Evolutionary conservation across 2,329 filamentous ascomycete genomes (phyloP).

Genomic region (Colletotrichum spinosum): DNA sequence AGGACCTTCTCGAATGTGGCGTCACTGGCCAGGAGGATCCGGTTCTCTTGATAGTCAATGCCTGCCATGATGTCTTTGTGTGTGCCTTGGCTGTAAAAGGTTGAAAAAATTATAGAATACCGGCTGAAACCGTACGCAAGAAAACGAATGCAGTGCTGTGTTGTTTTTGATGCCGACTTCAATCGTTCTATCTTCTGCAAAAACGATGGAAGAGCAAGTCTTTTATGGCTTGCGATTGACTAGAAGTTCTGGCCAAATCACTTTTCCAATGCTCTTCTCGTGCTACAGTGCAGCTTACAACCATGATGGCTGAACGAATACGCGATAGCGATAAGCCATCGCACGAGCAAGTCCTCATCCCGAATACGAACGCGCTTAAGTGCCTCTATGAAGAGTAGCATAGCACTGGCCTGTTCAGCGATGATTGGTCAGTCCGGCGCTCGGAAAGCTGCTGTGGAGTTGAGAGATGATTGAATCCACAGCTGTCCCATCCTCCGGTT

Average conservation of each 20-base stretch:
- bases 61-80: constrained; percentile 2
- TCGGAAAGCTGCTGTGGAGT: background rate
- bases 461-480: background rate
- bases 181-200: no score
- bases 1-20: constrained; percentile 82
- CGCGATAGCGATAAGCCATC: constrained; percentile 3
- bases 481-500: background rate
- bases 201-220: no score
- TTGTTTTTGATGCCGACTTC: no score
- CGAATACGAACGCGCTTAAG: constrained; percentile 32
- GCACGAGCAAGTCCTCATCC: background rate
- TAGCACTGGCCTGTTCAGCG: no score
- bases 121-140: no score
- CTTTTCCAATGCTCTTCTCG: no score
- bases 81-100: background rate
- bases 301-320: constrained; percentile 16
- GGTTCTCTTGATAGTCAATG: background rate
- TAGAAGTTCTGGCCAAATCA: no score
- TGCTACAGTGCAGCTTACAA: no score
- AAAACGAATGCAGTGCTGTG: no score
- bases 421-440: background rate
- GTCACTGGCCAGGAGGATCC: constrained; percentile 57
- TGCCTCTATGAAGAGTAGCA: background rate
- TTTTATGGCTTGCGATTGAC: no score
- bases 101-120: no score